Conservation (phyloP, 2,329 filamentous ascomycete genomes). For the Sordariomycetes sp. region DNA sequence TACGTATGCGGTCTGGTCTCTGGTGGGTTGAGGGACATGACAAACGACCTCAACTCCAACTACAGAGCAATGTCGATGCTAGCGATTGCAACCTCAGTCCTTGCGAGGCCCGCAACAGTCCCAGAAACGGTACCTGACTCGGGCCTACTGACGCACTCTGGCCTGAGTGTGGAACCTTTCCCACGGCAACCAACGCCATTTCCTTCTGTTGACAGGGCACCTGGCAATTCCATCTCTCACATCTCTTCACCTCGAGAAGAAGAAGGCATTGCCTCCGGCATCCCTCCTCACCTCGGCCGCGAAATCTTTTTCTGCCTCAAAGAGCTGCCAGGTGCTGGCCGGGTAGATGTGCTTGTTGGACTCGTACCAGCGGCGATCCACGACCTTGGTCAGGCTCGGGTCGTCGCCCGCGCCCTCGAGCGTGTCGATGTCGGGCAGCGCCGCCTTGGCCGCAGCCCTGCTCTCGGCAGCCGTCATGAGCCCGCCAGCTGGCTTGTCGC, state of each 20-base stretch:
- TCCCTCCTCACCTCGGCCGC: conserved; percentile 70
- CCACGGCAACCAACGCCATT: too few relatives aligned
- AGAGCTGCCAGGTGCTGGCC: conserved; percentile 91
- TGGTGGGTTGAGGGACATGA: conserved; percentile 21
- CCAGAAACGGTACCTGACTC: too few relatives aligned
- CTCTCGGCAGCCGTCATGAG: conserved; percentile 20
- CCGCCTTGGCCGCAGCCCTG: conserved; percentile 25
- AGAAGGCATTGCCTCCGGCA: conserved; percentile 84
- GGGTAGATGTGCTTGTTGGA: conserved; percentile 97
- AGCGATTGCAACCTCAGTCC: too few relatives aligned
- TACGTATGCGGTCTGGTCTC: conserved; percentile 22
- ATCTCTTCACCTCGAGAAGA: conserved; percentile 49
- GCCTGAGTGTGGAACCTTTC: too few relatives aligned
- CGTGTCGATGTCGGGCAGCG: conserved; percentile 37
- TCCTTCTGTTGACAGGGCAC: too few relatives aligned
- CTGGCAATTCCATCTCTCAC: too few relatives aligned
- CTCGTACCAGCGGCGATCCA: conserved; percentile 95
- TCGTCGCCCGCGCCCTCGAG: conserved; percentile 74
- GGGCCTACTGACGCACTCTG: too few relatives aligned
- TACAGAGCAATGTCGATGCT: background rate
- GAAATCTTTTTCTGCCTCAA: conserved; percentile 85
- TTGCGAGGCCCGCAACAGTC: too few relatives aligned
- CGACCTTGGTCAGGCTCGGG: conserved; percentile 78
- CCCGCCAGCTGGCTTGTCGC: conserved; percentile 2
- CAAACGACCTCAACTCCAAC: conserved; percentile 1